A percentile compares a stretch with the other conserved stretches of the same genome.
These are phyloP conservation scores for Dentipellis sp. DNA, from an alignment of 768 basidiomycete species.

Conservation along the genomic window DNA sequence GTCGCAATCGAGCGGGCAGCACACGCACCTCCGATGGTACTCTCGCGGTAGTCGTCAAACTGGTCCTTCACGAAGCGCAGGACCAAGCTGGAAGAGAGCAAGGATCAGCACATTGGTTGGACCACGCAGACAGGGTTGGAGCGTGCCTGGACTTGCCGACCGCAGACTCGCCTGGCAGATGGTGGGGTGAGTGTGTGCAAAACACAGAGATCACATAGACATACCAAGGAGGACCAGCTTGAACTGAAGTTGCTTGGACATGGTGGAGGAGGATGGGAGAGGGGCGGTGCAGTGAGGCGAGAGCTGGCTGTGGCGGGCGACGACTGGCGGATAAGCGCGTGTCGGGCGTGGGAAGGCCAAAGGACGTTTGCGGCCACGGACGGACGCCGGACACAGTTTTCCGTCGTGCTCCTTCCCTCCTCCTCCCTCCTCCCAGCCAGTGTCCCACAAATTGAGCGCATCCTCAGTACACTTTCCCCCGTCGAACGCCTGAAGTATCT, in stretches of 20 bases:
- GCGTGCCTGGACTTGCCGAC: conserved; percentile 91
- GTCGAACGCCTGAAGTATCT: background rate
- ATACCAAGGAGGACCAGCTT: conserved; percentile 92
- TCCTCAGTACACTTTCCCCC: background rate
- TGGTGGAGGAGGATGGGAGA: conserved; percentile 31
- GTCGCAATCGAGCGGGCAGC: background rate
- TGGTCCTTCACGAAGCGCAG: conserved; percentile 95
- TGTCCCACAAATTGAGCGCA: background rate
- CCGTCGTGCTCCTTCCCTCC: background rate
- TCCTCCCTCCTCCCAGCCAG: background rate
- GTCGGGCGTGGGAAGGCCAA: background rate
- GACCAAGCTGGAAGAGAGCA: conserved; percentile 55
- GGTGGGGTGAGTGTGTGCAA: background rate
- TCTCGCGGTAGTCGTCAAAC: conserved; percentile 93
- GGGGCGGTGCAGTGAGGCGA: conserved; percentile 17
- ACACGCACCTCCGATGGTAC: conserved; percentile 78
- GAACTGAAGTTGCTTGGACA: conserved; percentile 92
- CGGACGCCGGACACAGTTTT: background rate
- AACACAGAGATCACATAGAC: conserved; percentile 14
- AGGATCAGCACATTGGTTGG: conserved; percentile 16
- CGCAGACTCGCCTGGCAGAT: conserved; percentile 77
- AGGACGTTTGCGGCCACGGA: background rate
- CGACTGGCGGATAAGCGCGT: conserved; percentile 6
- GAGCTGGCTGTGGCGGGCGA: conserved; percentile 13
- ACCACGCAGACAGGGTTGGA: conserved; percentile 14